These are phyloP conservation scores for Tagetes erecta DNA, from an alignment of 129 eudicot species.

Conservation along the genomic window DNA sequence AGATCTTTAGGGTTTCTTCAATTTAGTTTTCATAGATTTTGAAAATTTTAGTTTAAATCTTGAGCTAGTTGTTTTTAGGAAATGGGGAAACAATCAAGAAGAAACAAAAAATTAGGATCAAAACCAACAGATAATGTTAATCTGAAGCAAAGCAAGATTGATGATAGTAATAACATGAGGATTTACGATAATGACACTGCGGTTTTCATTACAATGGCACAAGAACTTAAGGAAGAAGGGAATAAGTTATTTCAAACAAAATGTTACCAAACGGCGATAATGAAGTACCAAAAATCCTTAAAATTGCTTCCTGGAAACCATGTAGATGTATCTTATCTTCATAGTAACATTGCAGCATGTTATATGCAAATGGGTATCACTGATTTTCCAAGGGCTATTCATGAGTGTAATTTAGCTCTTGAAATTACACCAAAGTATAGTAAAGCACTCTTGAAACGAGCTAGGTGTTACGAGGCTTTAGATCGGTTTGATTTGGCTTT, in stretches of 20 bases:
- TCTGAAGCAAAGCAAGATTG: conserved; percentile 38
- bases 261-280: conserved; percentile 69
- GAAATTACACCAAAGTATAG: conserved; percentile 78
- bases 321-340: conserved; percentile 69
- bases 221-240: conserved; percentile 81
- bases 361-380: conserved; percentile 89
- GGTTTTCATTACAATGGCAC: conserved; percentile 67
- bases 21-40: neutral
- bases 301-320: conserved; percentile 83
- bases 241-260: conserved; percentile 71
- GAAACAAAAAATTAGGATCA: conserved; percentile 46
- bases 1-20: conserved; percentile 8
- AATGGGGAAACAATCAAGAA: conserved; percentile 68
- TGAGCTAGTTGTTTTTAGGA: neutral
- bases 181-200: conserved; percentile 63
- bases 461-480: conserved; percentile 88
- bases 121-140: conserved; percentile 35
- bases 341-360: conserved; percentile 83
- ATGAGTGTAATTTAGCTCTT: conserved; percentile 94
- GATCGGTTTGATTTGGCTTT: conserved; percentile 70
- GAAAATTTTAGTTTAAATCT: neutral
- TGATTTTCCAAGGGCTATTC: conserved; percentile 83
- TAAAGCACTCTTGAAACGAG: conserved; percentile 93
- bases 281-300: conserved; percentile 86
- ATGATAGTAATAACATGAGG: conserved; percentile 39